Evolutionary conservation across 106 monocot species (phyloP).

Genomic region (Chionographis japonica): DNA sequence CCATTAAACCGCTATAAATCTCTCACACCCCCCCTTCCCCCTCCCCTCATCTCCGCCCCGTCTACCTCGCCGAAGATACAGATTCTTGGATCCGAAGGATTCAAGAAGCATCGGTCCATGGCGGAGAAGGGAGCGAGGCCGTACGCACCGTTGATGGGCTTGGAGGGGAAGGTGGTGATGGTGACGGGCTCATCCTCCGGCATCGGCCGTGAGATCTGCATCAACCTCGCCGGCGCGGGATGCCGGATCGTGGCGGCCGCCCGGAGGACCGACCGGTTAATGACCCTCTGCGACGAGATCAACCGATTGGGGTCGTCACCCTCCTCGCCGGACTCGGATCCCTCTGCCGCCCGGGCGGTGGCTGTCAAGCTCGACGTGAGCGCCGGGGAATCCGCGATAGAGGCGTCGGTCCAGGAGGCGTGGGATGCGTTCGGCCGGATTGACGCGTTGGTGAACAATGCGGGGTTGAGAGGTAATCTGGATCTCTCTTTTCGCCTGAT

Average conservation of each 20-base stretch:
- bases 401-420: constrained; percentile 35
- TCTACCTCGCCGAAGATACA: too few relatives aligned
- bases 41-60: too few relatives aligned
- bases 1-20: too few relatives aligned
- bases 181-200: constrained; percentile 57
- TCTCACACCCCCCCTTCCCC: too few relatives aligned
- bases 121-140: too few relatives aligned
- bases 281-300: constrained; percentile 59
- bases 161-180: constrained; percentile 50
- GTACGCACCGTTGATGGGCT: not conserved
- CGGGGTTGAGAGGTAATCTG: constrained; percentile 59
- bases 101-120: too few relatives aligned
- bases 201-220: constrained; percentile 44
- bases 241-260: constrained; percentile 47
- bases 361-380: constrained; percentile 59
- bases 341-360: constrained; percentile 17
- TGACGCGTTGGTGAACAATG: constrained; percentile 64
- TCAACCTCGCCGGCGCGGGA: constrained; percentile 40
- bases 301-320: constrained; percentile 10
- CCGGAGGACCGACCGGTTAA: constrained; percentile 33
- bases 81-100: too few relatives aligned
- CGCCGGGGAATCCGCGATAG: constrained; percentile 22
- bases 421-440: constrained; percentile 68
- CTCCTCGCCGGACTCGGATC: not conserved
- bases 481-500: too few relatives aligned